A percentile compares a stretch with the other conserved stretches of the same genome.
Evolutionary conservation across 345 rosid genomes (phyloP).

Genomic region (Gossypium herbaceum): DNA sequence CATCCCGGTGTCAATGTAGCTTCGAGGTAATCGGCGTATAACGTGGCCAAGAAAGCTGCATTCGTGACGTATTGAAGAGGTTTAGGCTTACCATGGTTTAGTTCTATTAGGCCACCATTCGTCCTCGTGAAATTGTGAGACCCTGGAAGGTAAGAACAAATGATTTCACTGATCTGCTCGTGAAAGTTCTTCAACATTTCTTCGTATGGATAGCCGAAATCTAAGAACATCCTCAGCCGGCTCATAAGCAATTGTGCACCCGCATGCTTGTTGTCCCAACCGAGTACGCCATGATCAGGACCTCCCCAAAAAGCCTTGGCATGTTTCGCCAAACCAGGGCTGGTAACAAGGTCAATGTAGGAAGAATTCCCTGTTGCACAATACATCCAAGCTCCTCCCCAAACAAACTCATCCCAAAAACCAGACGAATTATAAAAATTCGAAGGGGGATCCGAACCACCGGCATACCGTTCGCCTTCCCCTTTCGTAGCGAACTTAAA

Average conservation of each 20-base stretch:
- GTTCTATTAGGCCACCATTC: constrained; percentile 71
- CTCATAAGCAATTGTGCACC: constrained; percentile 72
- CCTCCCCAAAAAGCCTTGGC: constrained; percentile 94
- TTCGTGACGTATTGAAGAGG: constrained; percentile 87
- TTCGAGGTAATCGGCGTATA: constrained; percentile 81
- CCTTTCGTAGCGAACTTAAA: constrained; percentile 62
- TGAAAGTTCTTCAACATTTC: constrained; percentile 80
- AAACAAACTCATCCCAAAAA: constrained; percentile 94
- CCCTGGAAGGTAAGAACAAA: constrained; percentile 66
- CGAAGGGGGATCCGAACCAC: constrained; percentile 46
- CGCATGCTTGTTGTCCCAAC: constrained; percentile 98
- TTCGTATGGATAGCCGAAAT: constrained; percentile 90
- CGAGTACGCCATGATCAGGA: constrained; percentile 68
- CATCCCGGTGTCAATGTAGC: constrained; percentile 91
- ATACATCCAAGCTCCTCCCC: constrained; percentile 97
- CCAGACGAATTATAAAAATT: constrained; percentile 71
- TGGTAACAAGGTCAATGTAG: constrained; percentile 74
- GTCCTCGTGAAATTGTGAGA: constrained; percentile 62
- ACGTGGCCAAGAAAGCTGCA: constrained; percentile 83
- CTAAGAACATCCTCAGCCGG: constrained; percentile 59
- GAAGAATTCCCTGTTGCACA: constrained; percentile 80
- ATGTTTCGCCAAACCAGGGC: constrained; percentile 70
- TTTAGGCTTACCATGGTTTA: constrained; percentile 87
- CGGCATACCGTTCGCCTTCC: constrained; percentile 74
- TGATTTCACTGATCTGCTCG: constrained; percentile 65